Percentiles rank a stretch among this genome's conserved stretches.
Evolutionary conservation across 805 yeast species (phyloP).

Genomic region (Saccharomyces eubayanus): DNA sequence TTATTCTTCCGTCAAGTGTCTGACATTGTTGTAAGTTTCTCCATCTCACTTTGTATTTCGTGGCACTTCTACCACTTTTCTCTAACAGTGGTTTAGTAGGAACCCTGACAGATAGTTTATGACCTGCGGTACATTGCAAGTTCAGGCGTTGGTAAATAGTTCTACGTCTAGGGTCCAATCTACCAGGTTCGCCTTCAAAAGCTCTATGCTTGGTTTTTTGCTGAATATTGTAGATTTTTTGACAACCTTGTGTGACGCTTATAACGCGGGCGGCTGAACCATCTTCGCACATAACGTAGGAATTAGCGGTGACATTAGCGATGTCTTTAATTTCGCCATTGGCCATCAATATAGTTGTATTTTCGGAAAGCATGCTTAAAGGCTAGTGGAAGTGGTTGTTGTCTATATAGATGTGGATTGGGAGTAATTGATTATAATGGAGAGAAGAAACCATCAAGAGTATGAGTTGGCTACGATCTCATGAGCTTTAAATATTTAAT

Average conservation of each 20-base stretch:
- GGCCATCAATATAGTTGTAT: constrained; percentile 37
- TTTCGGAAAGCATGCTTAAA: constrained; percentile 28
- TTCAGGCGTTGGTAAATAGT: constrained; percentile 16
- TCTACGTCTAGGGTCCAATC: constrained; percentile 11
- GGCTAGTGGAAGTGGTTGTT: not conserved
- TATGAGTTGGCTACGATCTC: not conserved
- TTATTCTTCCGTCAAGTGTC: constrained; percentile 18
- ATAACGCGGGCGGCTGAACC: constrained; percentile 35
- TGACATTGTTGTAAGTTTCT: constrained; percentile 12
- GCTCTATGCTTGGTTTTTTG: constrained; percentile 26
- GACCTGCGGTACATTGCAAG: constrained; percentile 19
- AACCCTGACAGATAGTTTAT: constrained; percentile 13
- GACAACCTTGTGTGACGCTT: constrained; percentile 37
- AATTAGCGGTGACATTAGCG: constrained; percentile 33
- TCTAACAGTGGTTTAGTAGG: constrained; percentile 17
- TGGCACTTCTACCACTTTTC: constrained; percentile 12
- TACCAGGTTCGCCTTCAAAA: constrained; percentile 16
- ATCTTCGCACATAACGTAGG: constrained; percentile 37
- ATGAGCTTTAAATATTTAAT: not conserved
- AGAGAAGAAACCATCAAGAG: not conserved
- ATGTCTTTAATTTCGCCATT: constrained; percentile 33
- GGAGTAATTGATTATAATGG: not conserved
- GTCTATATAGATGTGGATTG: not conserved
- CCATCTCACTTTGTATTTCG: constrained; percentile 15
- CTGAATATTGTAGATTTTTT: constrained; percentile 34